Evolutionary conservation across 2,329 filamentous ascomycete species (phyloP), one percentile per base, ranked within the genome.

Genomic region (Aspergillus intermedius): DNA sequence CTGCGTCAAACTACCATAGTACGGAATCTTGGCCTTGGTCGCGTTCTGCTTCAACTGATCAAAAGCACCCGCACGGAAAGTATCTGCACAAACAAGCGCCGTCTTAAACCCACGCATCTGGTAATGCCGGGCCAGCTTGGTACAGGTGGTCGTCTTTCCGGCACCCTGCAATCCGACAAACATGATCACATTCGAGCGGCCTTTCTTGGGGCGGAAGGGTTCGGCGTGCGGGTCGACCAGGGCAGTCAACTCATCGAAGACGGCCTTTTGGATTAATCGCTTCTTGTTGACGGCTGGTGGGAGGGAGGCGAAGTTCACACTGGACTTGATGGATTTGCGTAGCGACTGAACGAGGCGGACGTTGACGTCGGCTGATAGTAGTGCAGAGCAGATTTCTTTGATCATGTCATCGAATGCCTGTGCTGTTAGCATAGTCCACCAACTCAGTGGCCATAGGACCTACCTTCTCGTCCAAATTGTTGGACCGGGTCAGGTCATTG

Each of bases 31-130:
- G 45, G 93, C 93, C 71, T 97, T 98, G 30, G 90, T 97, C 1
- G 93, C 93, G 68, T 98, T 98, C 74, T 98, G 93, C 75, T 97
- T 97, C 68, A 98, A 72, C 74, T 98, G 93, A 66, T 98, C 93
- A 60, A 98, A 98, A 39, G 93, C 93, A 77, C 93, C 93, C 30
- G 93, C 93, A 74, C 93, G 88, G 78, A 98, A 98, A 22, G 93
- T 98, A 72, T 98, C 93, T 44, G 93, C 93, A 74, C 93, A 98
- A 30, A 98, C 93, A 48, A 98, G 76, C 58, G 91, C 95, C 6
- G 90, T 82, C 70, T 88, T 89, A 78, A 97, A 95, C 0, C 93
- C 93, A 54, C 93, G 79, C 8, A 88, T 89, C 69, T 95, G 88
- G 72, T 98, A 98, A 77, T 95, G 91, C 50, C 91, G 77, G 15